Evolutionary conservation across 2,329 filamentous ascomycete species (phyloP), one percentile per base, ranked within the genome.

Genomic region (Penicillium sp.): DNA sequence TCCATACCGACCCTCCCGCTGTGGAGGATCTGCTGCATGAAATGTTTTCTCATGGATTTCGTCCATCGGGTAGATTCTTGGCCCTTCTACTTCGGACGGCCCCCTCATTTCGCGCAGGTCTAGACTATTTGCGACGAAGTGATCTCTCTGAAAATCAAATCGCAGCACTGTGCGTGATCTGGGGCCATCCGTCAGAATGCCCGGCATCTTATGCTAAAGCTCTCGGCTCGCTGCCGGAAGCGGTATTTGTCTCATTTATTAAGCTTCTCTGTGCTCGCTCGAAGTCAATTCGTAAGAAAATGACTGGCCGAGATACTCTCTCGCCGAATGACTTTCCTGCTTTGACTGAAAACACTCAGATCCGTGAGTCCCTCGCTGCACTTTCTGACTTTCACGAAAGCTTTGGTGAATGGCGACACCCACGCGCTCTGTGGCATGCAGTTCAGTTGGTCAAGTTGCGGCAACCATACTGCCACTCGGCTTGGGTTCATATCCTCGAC

Each of bases 1-100:
- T 85, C 10, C 77, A 76, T 23, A 78, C 78, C 13, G 75, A 80
- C 37, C 77, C 83, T 13, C 85, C 85, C 5, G 77, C 75, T 0
- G 63, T 81, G 16, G 73, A 80, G n/a, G 72, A 78, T 10, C 76
- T 88, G 29, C 76, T 82, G 39, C 61, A 77, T 16, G 70, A 80
- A 37, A 83, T 87, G 77, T 63, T 72, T 23, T 70, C 66, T 1
- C 71, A 77, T 31, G 72, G 74, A 3, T 63, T 85, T 19, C 67
- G 63, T 7, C 77, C 81, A 9, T 67, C 70, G 3, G 70, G 67
- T 2, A 71, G 71, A 34, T 73, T 81, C 10, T 65, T 87, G 9
- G 73, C 75, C 2, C 75, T 81, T 47, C 68, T 87, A n/a, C 56
- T 87, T n/a, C 68, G 71, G 5, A 65, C 75, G 53, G 75, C 78